A percentile compares a stretch with the other conserved stretches of the same genome.
These are phyloP conservation scores for Annona cherimola DNA, from an alignment of 164 flowering plant species.

Conservation along the genomic window DNA sequence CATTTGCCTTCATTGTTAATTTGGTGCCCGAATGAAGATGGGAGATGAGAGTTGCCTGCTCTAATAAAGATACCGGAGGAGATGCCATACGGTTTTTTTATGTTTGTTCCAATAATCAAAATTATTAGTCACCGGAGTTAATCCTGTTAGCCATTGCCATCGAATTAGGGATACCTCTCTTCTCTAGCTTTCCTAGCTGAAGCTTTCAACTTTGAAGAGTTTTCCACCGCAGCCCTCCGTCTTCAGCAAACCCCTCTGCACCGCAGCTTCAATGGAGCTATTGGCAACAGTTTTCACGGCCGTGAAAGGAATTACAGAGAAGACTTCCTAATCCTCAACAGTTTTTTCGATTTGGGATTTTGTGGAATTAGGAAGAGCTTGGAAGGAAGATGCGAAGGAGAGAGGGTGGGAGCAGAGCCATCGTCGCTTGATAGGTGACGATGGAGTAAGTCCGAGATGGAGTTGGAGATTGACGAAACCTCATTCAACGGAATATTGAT, in stretches of 20 bases:
- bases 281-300: conserved; percentile 90
- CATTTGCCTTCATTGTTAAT: no score
- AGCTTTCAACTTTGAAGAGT: conserved; percentile 49
- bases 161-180: conserved; percentile 66
- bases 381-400: conserved; percentile 6
- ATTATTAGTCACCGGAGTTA: no score
- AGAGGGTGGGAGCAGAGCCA: conserved; percentile 5
- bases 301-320: conserved; percentile 96
- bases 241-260: conserved; percentile 61
- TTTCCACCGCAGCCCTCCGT: conserved; percentile 42
- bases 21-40: no score
- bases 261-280: conserved; percentile 69
- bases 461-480: not conserved
- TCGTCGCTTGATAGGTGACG: not conserved
- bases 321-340: conserved; percentile 32
- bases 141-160: no score
- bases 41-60: no score
- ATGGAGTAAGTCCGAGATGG: not conserved
- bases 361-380: not conserved
- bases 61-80: no score
- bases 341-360: not conserved
- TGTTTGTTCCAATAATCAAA: no score
- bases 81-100: no score
- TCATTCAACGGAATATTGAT: no score
- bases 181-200: conserved; percentile 53